phyloP scores from a whole-genome alignment of 2,329 filamentous ascomycete genomes.

The Coccinonectria pachysandricola region DNA sequence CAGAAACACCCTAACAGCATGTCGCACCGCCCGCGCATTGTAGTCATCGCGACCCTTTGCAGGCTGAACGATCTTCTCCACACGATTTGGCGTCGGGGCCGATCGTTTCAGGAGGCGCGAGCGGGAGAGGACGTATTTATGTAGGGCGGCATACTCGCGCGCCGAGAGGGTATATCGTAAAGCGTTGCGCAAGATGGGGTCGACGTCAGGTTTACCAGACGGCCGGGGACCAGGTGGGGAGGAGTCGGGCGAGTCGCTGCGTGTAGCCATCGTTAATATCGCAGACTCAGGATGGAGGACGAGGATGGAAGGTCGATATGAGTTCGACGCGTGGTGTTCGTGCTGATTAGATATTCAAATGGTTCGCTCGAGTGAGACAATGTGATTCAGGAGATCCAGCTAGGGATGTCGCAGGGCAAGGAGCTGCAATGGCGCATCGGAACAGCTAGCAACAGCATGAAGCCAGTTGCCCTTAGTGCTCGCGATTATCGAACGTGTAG shows the following conservation, averaged over 20 bases:
- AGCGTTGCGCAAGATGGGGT: slow-evolving; percentile 73
- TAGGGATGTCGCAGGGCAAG: slow-evolving; percentile 11
- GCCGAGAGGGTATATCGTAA: slow-evolving; percentile 78
- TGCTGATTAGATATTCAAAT: too few relatives aligned
- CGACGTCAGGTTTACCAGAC: slow-evolving; percentile 24
- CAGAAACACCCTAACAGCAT: slow-evolving; percentile 61
- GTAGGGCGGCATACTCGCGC: slow-evolving; percentile 75
- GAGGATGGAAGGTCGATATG: too few relatives aligned
- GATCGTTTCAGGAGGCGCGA: slow-evolving; percentile 47
- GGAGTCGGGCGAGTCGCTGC: too few relatives aligned
- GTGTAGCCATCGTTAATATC: neutral
- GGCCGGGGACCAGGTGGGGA: slow-evolving; percentile 9
- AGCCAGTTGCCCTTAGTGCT: too few relatives aligned
- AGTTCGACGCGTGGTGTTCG: too few relatives aligned
- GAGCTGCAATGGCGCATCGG: slow-evolving; percentile 18
- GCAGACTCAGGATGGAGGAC: too few relatives aligned
- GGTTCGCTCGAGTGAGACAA: slow-evolving; percentile 2
- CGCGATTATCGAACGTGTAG: too few relatives aligned
- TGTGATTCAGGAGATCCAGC: slow-evolving; percentile 1
- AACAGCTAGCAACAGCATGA: slow-evolving; percentile 12
- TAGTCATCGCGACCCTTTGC: slow-evolving; percentile 46
- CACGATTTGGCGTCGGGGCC: slow-evolving; percentile 44
- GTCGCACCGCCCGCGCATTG: slow-evolving; percentile 59
- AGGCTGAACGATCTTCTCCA: slow-evolving; percentile 32
- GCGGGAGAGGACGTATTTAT: slow-evolving; percentile 71